Base-by-base conservation (phyloP, 495 filamentous ascomycete genomes). In the Chaetomium tenue region DNA sequence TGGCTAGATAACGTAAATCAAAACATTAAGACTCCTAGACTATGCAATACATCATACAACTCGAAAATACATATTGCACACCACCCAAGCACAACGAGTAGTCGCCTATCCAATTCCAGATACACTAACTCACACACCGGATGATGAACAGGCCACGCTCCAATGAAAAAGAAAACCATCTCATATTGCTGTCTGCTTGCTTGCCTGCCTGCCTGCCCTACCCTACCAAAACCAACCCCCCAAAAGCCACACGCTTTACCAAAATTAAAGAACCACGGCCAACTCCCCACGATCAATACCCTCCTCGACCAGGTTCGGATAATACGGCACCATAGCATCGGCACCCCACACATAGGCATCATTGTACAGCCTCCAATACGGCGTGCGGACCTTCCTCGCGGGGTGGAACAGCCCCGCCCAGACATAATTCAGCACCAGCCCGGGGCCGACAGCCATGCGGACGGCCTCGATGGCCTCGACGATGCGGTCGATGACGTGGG, bases 341-440 rank as follows among this genome's bases (percentile, higher is more conserved):
- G 93, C 93, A 39, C 81, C 85, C 68, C 95, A 91, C 59, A 97
- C 94, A 74, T 98, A 98, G n/a, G 91, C 89, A 75, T 96, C 91
- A 70, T 98, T 98, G 77, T 98, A 97, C 40, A 98, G 76, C 46
- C 93, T 81, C 92, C 92, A 98, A 76, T 97, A 98, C 28, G 95
- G 93, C 60, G 83, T 84, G 58, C 94, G 83, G 39, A 99, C 94
- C 77, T 97, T 97, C 52, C 95, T 84, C 7, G 94, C 94, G 0
- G 94, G 92, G 71, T 98, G 95, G 83, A 98, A 99, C 54, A 99
- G 79, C 18, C 95, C 95, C 4, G 94, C 93, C 92, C 91, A 97
- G 67, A 96, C 86, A 74, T 99, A 99, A 77, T 98, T 98, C 84
- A 98, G 89, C 42, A 96, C 89, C 26, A 91, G 76, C 1, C 93